phyloP scores from a whole-genome alignment of 2,329 filamentous ascomycete genomes.

The Alternaria tenuissima region DNA sequence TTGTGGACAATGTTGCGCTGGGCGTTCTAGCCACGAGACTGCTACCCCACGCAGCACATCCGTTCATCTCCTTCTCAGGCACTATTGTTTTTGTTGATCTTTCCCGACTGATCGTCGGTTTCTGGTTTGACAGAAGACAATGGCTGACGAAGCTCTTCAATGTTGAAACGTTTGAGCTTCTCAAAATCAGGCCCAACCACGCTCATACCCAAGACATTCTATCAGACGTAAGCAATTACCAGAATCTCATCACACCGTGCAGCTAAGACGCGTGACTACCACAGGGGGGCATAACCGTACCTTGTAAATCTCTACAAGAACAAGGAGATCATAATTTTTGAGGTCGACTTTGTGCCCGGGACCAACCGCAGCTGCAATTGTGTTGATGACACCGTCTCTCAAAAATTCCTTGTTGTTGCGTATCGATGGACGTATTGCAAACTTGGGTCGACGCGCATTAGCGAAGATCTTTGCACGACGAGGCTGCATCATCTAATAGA shows the following conservation, averaged over 20 bases:
- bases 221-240: constrained; percentile 30
- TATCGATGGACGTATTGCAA: constrained; percentile 82
- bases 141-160: constrained; percentile 74
- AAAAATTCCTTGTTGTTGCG: constrained; percentile 76
- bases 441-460: constrained; percentile 60
- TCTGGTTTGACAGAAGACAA: constrained; percentile 28
- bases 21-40: constrained; percentile 9
- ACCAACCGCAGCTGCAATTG: constrained; percentile 71
- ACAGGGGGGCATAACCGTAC: constrained; percentile 60
- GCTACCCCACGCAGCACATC: constrained; percentile 7
- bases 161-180: constrained; percentile 76
- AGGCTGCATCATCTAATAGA: constrained; percentile 16
- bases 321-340: constrained; percentile 77
- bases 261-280: constrained; percentile 11
- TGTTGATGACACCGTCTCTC: constrained; percentile 74
- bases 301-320: constrained; percentile 82
- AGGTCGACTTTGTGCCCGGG: constrained; percentile 78
- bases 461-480: constrained; percentile 20
- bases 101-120: constrained; percentile 7
- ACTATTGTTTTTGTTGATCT: constrained; percentile 12
- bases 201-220: constrained; percentile 81
- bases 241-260: constrained; percentile 12
- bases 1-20: constrained; percentile 18
- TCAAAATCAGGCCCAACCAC: constrained; percentile 80
- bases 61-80: constrained; percentile 14